Evolutionary conservation across 352 stramenopile species (phyloP).

Genomic region (Detonula confervacea): DNA sequence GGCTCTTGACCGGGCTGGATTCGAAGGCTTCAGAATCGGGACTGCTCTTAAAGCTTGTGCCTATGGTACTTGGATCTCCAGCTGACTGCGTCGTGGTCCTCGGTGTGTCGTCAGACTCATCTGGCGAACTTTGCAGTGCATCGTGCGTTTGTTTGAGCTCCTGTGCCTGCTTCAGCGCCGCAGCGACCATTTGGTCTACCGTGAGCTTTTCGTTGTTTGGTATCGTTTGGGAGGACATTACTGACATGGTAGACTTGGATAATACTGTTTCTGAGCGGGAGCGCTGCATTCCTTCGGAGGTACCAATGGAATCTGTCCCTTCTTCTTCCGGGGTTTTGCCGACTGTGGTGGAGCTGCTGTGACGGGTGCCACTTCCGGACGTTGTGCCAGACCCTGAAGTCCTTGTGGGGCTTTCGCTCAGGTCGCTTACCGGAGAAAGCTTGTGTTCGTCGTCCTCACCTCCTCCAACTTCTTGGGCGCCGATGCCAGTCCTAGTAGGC

Average conservation of each 20-base stretch:
- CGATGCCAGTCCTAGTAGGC: neutral
- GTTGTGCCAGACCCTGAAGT: neutral
- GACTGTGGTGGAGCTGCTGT: conserved; percentile 4
- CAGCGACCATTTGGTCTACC: conserved; percentile 23
- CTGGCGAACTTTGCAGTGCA: conserved; percentile 1
- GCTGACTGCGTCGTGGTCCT: too few relatives aligned
- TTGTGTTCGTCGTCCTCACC: neutral
- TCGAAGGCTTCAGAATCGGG: conserved; percentile 3
- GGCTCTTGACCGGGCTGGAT: conserved; percentile 5
- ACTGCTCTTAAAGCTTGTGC: too few relatives aligned
- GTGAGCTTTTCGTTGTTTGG: conserved; percentile 9
- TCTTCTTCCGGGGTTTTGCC: neutral
- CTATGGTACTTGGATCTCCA: too few relatives aligned
- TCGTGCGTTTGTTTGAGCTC: conserved; percentile 22
- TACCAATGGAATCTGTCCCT: too few relatives aligned
- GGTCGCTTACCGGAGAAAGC: neutral
- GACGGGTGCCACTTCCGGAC: too few relatives aligned
- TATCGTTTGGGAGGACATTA: conserved; percentile 7
- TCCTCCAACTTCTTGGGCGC: neutral
- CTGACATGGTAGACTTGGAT: neutral
- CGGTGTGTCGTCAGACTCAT: conserved; percentile 10
- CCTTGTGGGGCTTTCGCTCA: neutral
- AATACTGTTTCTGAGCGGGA: neutral
- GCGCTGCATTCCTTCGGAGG: too few relatives aligned
- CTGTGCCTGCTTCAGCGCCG: conserved; percentile 20